A percentile compares a stretch with the other conserved stretches of the same genome.
Conservation (phyloP, 2,329 filamentous ascomycete genomes). For the Pestalotiopsis sp. region DNA sequence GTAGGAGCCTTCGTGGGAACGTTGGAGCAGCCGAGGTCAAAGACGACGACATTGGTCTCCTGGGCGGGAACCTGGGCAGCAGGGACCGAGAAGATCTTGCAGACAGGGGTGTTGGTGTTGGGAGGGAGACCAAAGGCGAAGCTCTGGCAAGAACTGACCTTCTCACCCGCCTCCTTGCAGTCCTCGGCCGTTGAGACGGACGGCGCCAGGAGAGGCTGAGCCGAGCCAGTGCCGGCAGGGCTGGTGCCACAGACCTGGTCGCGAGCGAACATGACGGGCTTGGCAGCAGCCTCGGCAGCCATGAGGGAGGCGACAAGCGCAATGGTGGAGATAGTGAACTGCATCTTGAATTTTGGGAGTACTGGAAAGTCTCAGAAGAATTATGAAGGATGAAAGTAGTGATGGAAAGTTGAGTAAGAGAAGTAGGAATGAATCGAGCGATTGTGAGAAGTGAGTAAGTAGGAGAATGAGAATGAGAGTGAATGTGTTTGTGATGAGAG, state of each 20-base stretch:
- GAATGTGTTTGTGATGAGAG: not conserved
- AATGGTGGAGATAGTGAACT: slow-evolving; percentile 13
- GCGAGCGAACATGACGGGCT: not conserved
- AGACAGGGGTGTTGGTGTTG: slow-evolving; percentile 9
- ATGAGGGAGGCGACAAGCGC: slow-evolving; percentile 13
- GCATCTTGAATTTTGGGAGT: slow-evolving; percentile 8
- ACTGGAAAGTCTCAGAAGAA: not conserved
- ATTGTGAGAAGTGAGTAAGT: not conserved
- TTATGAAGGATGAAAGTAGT: not conserved
- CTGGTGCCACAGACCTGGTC: slow-evolving; percentile 5
- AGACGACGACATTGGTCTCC: slow-evolving; percentile 15
- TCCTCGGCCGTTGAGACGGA: slow-evolving; percentile 4
- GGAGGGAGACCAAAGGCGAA: slow-evolving; percentile 15
- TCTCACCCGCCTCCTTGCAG: slow-evolving; percentile 12
- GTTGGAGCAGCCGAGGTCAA: slow-evolving; percentile 15
- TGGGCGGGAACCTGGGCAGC: slow-evolving; percentile 16
- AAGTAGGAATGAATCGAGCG: not conserved
- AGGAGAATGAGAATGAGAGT: not conserved
- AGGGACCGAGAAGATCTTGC: slow-evolving; percentile 16
- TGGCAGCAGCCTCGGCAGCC: not conserved
- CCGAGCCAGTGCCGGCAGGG: slow-evolving; percentile 1
- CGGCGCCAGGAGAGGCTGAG: not conserved
- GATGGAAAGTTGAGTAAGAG: not conserved
- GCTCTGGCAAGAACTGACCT: slow-evolving; percentile 13
- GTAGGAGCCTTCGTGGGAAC: slow-evolving; percentile 15